Base-by-base conservation (phyloP, 2,329 filamentous ascomycete species). In the Xylaria sp. region DNA sequence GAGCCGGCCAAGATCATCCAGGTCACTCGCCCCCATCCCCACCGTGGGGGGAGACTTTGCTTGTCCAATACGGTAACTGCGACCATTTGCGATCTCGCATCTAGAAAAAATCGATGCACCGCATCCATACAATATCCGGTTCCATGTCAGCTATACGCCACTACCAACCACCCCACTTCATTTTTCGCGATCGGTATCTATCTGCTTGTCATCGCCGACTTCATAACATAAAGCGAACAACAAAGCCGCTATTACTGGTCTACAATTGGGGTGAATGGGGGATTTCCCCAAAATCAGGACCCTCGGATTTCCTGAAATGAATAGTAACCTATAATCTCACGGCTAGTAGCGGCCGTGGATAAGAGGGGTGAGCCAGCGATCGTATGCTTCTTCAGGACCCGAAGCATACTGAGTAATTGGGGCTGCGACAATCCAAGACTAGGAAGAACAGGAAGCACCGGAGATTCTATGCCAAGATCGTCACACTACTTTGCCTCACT, bases 31-130 rank as follows among this genome's bases (percentile, higher is more conserved):
- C 54, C 54, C 51, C 20, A 37, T 65, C 62, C 62, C 28, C 37
- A 41, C 54, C 50, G 61, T 61, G 67, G 63, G 59, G n/a, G 46
- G 58, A 39, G 20, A 8, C 41, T 52, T 57, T 56, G 31, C 31
- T 20, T 65, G 65, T 58, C 62, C 31, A 61, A 67, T 57, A 56
- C n/a, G 57, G 34, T 58, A 60, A 51, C 39, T 41, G 23, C 58
- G 28, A 9, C 44, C 51, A 18, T 60, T 69, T 34, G 63, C 46
- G 67, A 69, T 69, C 67, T 69, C 51, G 52, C 51, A 69, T 66
- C 48, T 48, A 20, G 54, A 46, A 57, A 52, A 20, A 54, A 46
- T 34, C 55, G 48, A 65, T 64, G 58, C 44, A 63, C 63, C 58
- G 48, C 41, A 58, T 54, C n/a, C 39, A 59, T 12, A 48, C 7